Evolutionary conservation across 2,329 filamentous ascomycete genomes (phyloP).

Genomic region (Alternaria sp.): DNA sequence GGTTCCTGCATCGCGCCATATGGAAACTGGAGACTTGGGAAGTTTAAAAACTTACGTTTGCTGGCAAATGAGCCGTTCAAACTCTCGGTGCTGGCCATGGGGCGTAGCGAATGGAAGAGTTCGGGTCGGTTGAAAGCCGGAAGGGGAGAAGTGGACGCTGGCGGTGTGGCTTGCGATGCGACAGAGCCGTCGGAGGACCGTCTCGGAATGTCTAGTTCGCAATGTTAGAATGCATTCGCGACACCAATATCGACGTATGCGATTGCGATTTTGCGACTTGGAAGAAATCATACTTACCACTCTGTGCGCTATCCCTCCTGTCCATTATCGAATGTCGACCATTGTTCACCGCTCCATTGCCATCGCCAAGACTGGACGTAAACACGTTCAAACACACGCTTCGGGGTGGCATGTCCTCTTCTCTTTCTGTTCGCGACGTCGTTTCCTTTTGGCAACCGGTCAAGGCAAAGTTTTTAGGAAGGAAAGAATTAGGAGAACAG

Average conservation of each 20-base stretch:
- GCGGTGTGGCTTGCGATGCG: conserved; percentile 26
- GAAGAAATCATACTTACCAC: conserved; percentile 29
- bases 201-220: conserved; percentile 26
- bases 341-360: conserved; percentile 41
- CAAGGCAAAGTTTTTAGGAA: conserved; percentile 20
- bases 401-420: conserved; percentile 46
- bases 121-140: conserved; percentile 37
- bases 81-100: conserved; percentile 38
- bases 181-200: conserved; percentile 37
- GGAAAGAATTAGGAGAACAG: conserved; percentile 14
- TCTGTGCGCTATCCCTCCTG: conserved; percentile 42
- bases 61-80: conserved; percentile 34
- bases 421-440: conserved; percentile 18
- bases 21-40: conserved; percentile 17
- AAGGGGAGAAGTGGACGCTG: conserved; percentile 26
- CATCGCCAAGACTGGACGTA: conserved; percentile 44
- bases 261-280: conserved; percentile 1
- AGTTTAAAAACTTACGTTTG: conserved; percentile 37
- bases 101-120: conserved; percentile 35
- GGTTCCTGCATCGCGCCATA: conserved; percentile 40
- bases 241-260: conserved; percentile 1
- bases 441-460: conserved; percentile 20
- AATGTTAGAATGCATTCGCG: conserved; percentile 18
- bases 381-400: conserved; percentile 51
- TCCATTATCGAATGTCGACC: conserved; percentile 31